Conservation (phyloP, 495 filamentous ascomycete genomes). For the Penicillium turbatum region DNA sequence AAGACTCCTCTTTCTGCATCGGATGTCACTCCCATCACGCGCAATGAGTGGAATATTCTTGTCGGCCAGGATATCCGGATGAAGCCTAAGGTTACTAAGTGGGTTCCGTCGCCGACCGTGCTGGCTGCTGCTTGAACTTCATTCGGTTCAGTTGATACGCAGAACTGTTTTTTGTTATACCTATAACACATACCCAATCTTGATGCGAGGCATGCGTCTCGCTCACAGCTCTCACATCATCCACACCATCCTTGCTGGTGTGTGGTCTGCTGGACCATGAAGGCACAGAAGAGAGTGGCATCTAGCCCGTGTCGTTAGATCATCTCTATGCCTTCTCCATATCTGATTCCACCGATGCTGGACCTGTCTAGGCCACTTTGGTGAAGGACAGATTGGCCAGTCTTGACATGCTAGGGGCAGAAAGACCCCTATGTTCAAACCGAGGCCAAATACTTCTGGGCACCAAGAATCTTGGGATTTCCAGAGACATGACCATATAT, state of each 20-base stretch:
- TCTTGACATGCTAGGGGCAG: not conserved
- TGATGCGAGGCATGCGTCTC: not conserved
- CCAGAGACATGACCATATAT: not conserved
- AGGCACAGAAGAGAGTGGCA: not conserved
- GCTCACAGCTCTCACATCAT: not conserved
- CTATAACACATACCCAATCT: not conserved
- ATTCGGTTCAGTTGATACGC: not conserved
- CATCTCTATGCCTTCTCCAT: not conserved
- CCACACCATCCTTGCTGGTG: not conserved
- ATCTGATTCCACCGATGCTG: not conserved
- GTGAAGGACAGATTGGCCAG: not conserved
- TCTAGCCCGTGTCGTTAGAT: not conserved
- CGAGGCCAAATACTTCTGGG: not conserved
- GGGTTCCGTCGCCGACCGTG: slow-evolving; percentile 41
- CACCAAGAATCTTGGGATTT: not conserved
- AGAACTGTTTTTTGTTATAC: not conserved
- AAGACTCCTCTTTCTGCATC: slow-evolving; percentile 45
- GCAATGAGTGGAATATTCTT: slow-evolving; percentile 47
- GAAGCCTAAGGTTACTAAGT: slow-evolving; percentile 40
- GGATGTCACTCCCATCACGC: slow-evolving; percentile 45
- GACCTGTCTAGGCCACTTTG: not conserved
- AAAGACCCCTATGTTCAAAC: not conserved
- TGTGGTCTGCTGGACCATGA: not conserved
- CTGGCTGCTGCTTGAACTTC: slow-evolving; percentile 32
- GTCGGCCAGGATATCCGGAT: slow-evolving; percentile 30